phyloP scores from a whole-genome alignment of 176 grass and related monocot species.

The Coix lacrymajobi region DNA sequence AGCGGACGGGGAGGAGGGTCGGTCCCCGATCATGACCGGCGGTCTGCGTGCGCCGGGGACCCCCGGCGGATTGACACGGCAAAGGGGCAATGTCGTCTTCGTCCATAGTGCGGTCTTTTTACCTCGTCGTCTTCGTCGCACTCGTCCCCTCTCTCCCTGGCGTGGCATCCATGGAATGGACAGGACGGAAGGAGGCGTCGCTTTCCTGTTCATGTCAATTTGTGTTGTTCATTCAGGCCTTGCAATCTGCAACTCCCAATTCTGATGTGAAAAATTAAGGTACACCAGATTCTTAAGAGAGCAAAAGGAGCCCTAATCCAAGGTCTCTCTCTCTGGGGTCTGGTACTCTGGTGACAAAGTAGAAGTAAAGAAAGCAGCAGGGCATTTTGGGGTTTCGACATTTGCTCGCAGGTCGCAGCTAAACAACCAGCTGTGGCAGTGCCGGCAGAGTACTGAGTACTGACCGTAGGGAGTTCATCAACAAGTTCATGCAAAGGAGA shows the following conservation, averaged over 20 bases:
- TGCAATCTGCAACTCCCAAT: background rate
- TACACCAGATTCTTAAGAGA: background rate
- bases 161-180: background rate
- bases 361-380: background rate
- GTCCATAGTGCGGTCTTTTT: slow-evolving; percentile 19
- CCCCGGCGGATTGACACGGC: slow-evolving; percentile 6
- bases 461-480: slow-evolving; percentile 14
- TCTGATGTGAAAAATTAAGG: background rate
- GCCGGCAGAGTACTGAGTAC: background rate
- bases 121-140: background rate
- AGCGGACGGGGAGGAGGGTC: background rate
- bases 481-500: slow-evolving; percentile 32
- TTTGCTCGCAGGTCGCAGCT: background rate
- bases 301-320: background rate
- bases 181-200: background rate
- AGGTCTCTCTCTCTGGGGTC: background rate
- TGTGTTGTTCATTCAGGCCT: slow-evolving; percentile 3
- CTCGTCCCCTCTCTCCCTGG: background rate
- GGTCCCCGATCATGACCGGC: slow-evolving; percentile 37
- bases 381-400: slow-evolving; percentile 29
- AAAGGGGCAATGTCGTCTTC: slow-evolving; percentile 18
- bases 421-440: background rate
- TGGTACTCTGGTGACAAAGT: background rate
- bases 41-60: slow-evolving; percentile 31
- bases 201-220: background rate